A percentile compares a stretch with the other conserved stretches of the same genome.
phyloP scores from a whole-genome alignment of 345 rosid genomes.

The Eucalyptus tenuipes region DNA sequence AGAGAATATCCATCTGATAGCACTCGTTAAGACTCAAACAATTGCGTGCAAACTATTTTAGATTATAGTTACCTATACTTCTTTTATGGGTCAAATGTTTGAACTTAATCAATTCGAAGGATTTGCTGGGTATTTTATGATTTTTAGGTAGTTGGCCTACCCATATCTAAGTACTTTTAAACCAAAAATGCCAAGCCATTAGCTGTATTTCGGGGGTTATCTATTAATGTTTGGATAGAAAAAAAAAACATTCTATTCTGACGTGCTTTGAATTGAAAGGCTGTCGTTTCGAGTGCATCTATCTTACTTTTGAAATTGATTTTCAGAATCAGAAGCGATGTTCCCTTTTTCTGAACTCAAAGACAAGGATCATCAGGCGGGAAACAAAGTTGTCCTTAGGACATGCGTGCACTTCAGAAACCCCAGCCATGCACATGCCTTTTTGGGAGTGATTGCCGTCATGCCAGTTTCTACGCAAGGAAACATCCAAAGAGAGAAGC shows the following conservation, averaged over 20 bases:
- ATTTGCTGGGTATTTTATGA: neutral
- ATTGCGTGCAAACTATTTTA: neutral
- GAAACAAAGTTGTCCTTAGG: neutral
- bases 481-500: neutral
- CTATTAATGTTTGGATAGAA: neutral
- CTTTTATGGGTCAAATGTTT: neutral
- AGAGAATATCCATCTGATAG: neutral
- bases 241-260: neutral
- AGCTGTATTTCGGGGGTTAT: neutral
- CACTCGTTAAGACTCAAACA: neutral
- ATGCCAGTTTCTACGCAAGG: neutral
- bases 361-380: neutral
- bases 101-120: neutral
- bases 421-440: neutral
- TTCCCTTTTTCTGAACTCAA: neutral
- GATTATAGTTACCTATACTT: neutral
- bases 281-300: neutral
- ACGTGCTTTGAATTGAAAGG: neutral
- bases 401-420: neutral
- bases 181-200: neutral
- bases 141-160: neutral
- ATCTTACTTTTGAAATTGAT: neutral
- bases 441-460: neutral
- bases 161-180: neutral
- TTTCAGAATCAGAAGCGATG: neutral